phyloP scores from a whole-genome alignment of 73 alveolate genomes.

The Paramecium sonneborni region DNA sequence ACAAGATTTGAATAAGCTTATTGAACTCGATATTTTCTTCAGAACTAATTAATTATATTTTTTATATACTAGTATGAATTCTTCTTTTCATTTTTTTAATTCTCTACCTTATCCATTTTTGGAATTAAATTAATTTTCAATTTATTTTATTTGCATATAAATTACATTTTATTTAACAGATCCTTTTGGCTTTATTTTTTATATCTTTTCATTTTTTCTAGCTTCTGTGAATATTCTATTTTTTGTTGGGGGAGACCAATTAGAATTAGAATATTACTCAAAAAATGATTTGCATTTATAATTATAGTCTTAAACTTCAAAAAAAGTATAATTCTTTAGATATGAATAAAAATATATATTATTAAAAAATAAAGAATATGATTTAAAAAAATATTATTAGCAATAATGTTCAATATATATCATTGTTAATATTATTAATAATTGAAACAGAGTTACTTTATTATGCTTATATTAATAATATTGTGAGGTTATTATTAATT shows the following conservation, averaged over 20 bases:
- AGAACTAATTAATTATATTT: neutral
- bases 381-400: neutral
- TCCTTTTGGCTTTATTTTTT: neutral
- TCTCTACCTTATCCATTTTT: neutral
- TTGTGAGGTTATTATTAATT: constrained; percentile 30
- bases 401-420: neutral
- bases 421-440: neutral
- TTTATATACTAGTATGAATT: neutral
- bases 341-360: neutral
- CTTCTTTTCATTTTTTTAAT: neutral
- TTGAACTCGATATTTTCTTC: neutral
- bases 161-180: neutral
- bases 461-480: neutral
- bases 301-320: neutral
- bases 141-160: neutral
- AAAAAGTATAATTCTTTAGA: neutral
- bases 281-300: neutral
- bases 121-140: neutral
- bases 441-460: neutral
- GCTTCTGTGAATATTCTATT: no score
- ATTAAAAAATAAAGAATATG: neutral
- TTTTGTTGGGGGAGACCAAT: neutral
- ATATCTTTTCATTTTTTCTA: neutral
- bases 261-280: neutral
- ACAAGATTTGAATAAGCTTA: neutral